Evolutionary conservation across 257 asterid genomes (phyloP).

Genomic region (Solanum ahanhuiri): DNA sequence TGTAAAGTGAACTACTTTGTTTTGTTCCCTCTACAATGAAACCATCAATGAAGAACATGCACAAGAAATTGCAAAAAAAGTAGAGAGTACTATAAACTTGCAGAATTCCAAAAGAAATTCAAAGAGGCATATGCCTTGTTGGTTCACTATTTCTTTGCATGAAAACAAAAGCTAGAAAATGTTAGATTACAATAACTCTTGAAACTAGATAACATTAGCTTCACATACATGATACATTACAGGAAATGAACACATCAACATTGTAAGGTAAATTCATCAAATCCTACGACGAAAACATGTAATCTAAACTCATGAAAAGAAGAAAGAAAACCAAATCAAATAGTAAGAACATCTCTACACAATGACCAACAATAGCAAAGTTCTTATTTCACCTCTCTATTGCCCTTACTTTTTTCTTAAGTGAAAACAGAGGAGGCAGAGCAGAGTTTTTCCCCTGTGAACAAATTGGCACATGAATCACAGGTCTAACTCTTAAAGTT

Average conservation of each 20-base stretch:
- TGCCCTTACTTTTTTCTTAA: conserved; percentile 43
- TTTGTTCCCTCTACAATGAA: background rate
- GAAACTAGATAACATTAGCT: background rate
- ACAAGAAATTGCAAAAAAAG: background rate
- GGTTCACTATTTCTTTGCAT: background rate
- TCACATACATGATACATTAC: background rate
- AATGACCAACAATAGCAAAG: background rate
- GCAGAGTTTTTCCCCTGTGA: conserved; percentile 40
- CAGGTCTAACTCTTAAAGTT: conserved; percentile 57
- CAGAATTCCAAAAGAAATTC: background rate
- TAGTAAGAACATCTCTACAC: conserved; percentile 14
- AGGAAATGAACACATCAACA: background rate
- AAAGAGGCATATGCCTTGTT: background rate
- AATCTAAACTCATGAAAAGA: background rate
- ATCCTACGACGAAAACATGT: background rate
- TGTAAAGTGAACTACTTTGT: background rate
- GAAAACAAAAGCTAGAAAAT: background rate
- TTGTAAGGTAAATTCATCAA: background rate
- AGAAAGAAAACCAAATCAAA: background rate
- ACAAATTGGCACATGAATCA: conserved; percentile 60
- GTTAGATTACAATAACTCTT: background rate
- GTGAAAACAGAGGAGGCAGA: conserved; percentile 47
- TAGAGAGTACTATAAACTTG: background rate
- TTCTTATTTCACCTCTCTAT: conserved; percentile 17
- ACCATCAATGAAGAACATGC: background rate